Conservation (phyloP, 2,329 filamentous ascomycete species). For the Colletotrichum simmondsii region DNA sequence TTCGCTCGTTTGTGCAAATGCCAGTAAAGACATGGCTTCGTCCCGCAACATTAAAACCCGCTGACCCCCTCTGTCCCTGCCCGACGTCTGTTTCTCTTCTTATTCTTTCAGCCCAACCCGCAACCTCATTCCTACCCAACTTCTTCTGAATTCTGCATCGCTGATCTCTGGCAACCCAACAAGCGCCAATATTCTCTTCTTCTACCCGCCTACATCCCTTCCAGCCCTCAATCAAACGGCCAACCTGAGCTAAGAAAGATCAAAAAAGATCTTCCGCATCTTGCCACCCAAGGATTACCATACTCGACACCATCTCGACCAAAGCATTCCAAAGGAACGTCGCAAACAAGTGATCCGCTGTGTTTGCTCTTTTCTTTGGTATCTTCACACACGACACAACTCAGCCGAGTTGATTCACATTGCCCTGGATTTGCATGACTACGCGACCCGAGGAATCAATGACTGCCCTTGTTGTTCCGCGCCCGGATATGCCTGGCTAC, state of each 20-base stretch:
- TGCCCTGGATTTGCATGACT: constrained; percentile 36
- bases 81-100: constrained; percentile 46
- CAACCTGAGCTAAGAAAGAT: constrained; percentile 18
- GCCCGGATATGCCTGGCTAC: constrained; percentile 65
- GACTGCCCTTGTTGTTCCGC: constrained; percentile 60
- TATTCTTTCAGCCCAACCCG: constrained; percentile 49
- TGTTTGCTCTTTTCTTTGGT: constrained; percentile 24
- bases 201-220: constrained; percentile 33
- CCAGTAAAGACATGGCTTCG: constrained; percentile 21
- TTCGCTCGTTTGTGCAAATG: constrained; percentile 24
- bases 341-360: constrained; percentile 19
- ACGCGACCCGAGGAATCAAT: constrained; percentile 55
- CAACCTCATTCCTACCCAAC: constrained; percentile 39
- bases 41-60: constrained; percentile 50
- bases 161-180: constrained; percentile 35
- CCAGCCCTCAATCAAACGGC: constrained; percentile 26
- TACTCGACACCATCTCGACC: constrained; percentile 24
- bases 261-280: constrained; percentile 33
- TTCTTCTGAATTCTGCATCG: constrained; percentile 36
- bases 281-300: constrained; percentile 36
- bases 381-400: constrained; percentile 22
- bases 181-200: constrained; percentile 26
- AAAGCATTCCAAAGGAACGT: constrained; percentile 21
- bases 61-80: constrained; percentile 49
- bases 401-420: constrained; percentile 29